Base-by-base conservation (phyloP, 139 green algal species). In the Trebouxia sp. region DNA sequence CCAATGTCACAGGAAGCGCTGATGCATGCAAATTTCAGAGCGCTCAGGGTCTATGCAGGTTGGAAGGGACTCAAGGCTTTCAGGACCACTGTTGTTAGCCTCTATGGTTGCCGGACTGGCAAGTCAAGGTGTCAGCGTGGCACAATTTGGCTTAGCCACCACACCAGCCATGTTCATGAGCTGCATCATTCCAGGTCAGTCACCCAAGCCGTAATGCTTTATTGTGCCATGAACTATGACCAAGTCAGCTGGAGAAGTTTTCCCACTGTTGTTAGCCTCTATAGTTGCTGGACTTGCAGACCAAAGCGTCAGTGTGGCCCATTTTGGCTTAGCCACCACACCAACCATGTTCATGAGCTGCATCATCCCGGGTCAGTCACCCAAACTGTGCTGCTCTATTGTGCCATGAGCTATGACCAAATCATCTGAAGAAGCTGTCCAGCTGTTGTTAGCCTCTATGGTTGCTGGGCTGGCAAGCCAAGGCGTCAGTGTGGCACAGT, bases 101-200 rank as follows among this genome's bases (percentile, higher is more conserved):
- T 82, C 91, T 30, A 66, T 96, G 26, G 84, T 85, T 14, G 85
- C 92, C 10, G 94, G 93, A 0, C 69, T 96, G 62, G 78, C 85
- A 1, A 81, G 86, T 50, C 79, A 83, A 62, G 94, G 93, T 24
- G 91, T 86, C 1, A 42, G 22, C 1, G 92, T 92, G 32, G 78
- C 85, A 24, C 85, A 90, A 65, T 91, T 95, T 75, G 94, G 94
- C 35, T 84, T 97, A 17, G 90, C 94, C 48, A 98, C 96, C 67
- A 99, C 95, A 26, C 96, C 96, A 22, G 95, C 94, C 69, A 98
- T 98, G 93, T 99, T 97, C 89, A 97, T 97, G 85, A 91, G 86
- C 83, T 97, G 92, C 62, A 87, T 98, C 37, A 83, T 85, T 48
- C 35, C 55, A n/a, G 81, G 72, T 86, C 48, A 10, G 79, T n/a